phyloP scores from a whole-genome alignment of 192 early-diverging fungal genomes.

The Helicostylum pulchrum region DNA sequence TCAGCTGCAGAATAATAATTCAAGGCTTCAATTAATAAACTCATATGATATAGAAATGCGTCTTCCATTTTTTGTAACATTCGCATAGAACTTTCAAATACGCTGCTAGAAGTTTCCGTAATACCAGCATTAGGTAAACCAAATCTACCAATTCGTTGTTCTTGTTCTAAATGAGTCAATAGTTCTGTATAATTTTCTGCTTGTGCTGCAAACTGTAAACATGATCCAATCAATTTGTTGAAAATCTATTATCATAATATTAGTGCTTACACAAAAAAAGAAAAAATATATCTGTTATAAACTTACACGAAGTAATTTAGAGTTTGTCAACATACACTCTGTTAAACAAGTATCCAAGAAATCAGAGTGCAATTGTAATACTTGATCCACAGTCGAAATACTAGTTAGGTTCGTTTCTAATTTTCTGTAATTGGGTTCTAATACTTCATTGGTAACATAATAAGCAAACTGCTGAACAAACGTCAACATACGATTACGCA shows the following conservation, averaged over 20 bases:
- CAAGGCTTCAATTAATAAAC: constrained; percentile 70
- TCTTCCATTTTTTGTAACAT: constrained; percentile 57
- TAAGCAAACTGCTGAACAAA: constrained; percentile 91
- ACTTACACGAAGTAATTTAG: constrained; percentile 76
- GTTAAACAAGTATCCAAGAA: constrained; percentile 87
- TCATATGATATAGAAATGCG: constrained; percentile 63
- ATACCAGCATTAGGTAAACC: constrained; percentile 32
- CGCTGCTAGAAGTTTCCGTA: constrained; percentile 15
- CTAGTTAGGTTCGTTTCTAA: constrained; percentile 63
- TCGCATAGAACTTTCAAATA: constrained; percentile 38
- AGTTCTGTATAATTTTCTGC: constrained; percentile 52
- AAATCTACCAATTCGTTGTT: constrained; percentile 22
- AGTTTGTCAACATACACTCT: constrained; percentile 85
- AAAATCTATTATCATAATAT: constrained; percentile 48
- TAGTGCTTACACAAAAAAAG: neutral
- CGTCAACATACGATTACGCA: constrained; percentile 82
- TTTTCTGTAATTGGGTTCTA: constrained; percentile 85
- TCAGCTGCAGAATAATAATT: constrained; percentile 75
- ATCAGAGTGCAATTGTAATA: constrained; percentile 74
- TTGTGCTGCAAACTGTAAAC: constrained; percentile 56
- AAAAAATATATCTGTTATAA: neutral
- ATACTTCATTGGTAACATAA: constrained; percentile 87
- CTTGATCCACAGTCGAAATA: constrained; percentile 82
- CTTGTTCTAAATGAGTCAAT: constrained; percentile 37
- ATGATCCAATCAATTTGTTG: constrained; percentile 57